phyloP scores from a whole-genome alignment of 805 yeast species.

The Myxozyma mucilagina region DNA sequence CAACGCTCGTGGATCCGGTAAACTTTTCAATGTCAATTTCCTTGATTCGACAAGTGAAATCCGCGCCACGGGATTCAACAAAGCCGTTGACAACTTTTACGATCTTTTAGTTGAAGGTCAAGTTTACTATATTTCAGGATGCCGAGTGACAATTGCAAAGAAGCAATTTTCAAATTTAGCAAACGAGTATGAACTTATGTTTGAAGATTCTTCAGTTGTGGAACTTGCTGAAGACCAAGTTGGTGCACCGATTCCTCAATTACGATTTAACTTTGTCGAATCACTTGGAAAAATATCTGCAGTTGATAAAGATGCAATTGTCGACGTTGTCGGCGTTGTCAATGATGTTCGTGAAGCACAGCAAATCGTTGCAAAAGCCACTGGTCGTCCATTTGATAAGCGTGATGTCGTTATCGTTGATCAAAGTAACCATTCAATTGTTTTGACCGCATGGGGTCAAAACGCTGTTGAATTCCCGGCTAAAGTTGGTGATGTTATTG shows the following conservation, averaged over 20 bases:
- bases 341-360: constrained; percentile 72
- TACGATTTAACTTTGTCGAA: constrained; percentile 73
- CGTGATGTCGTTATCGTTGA: constrained; percentile 88
- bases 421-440: constrained; percentile 70
- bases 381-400: constrained; percentile 90
- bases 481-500: constrained; percentile 74
- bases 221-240: constrained; percentile 62
- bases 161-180: constrained; percentile 79
- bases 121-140: constrained; percentile 80
- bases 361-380: constrained; percentile 78
- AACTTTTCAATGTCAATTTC: constrained; percentile 81
- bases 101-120: constrained; percentile 82
- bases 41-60: constrained; percentile 95
- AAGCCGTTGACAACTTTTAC: constrained; percentile 75
- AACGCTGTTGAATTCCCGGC: constrained; percentile 74
- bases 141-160: constrained; percentile 78
- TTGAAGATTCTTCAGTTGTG: constrained; percentile 76
- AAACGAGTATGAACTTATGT: constrained; percentile 83
- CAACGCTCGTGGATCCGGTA: constrained; percentile 84
- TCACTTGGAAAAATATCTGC: constrained; percentile 60
- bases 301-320: constrained; percentile 66
- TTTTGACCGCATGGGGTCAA: constrained; percentile 88
- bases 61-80: constrained; percentile 91
- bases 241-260: constrained; percentile 69
- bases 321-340: constrained; percentile 87